A percentile compares a stretch with the other conserved stretches of the same genome.
Conservation (phyloP, 164 flowering plant genomes). For the Paratinospora sagittata region DNA sequence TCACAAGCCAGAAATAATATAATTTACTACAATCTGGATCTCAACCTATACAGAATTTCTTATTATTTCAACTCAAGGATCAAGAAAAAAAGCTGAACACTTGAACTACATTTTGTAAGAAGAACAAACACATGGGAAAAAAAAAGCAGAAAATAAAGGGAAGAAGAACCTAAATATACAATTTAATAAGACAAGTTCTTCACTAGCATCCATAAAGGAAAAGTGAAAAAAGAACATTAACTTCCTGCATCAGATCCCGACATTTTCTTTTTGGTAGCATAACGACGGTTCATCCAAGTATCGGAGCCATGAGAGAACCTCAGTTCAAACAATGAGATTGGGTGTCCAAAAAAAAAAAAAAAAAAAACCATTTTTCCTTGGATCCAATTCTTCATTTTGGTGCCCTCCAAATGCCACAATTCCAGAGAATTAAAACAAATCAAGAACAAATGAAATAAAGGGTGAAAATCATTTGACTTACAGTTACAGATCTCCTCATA, state of each 20-base stretch:
- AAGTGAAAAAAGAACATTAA: conserved; percentile 5
- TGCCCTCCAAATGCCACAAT: neutral
- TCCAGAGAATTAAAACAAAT: neutral
- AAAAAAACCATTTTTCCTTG: neutral
- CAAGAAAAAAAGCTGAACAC: conserved; percentile 18
- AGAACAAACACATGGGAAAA: conserved; percentile 7
- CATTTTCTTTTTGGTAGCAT: conserved; percentile 1
- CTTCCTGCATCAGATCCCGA: conserved; percentile 22
- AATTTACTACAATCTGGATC: conserved; percentile 2
- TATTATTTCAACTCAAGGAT: conserved; percentile 9
- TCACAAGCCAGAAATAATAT: neutral
- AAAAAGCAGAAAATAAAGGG: conserved; percentile 2
- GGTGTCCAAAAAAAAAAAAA: neutral
- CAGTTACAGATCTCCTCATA: conserved; percentile 52
- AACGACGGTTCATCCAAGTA: too few species aligned
- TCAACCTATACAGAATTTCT: conserved; percentile 8
- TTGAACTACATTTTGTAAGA: conserved; percentile 26
- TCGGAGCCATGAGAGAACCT: neutral
- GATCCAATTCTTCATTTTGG: conserved; percentile 10
- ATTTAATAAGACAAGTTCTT: conserved; percentile 10
- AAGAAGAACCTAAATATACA: conserved; percentile 6
- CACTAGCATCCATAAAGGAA: conserved; percentile 15
- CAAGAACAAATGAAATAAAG: neutral
- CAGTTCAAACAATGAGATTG: neutral
- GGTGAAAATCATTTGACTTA: conserved; percentile 22